Evolutionary conservation across 1,139 yeast species (phyloP).

Genomic region (Candida pseudoviswanathii): DNA sequence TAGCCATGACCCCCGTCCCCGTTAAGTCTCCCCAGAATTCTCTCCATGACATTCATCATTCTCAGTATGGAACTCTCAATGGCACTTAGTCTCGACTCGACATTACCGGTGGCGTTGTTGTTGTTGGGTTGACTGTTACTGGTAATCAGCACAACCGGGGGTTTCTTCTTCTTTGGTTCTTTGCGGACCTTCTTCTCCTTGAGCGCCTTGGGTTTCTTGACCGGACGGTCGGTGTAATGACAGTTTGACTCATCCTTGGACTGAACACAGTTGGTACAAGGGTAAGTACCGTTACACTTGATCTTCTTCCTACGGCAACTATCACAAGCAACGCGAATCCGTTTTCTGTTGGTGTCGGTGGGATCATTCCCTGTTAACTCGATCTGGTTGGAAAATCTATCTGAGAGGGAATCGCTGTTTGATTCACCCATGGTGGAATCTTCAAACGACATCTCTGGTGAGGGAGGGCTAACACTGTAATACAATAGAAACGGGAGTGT

Average conservation of each 20-base stretch:
- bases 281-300: constrained; percentile 51
- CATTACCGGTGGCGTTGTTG: not conserved
- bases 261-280: constrained; percentile 46
- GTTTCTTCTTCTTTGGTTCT: not conserved
- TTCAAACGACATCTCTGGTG: not conserved
- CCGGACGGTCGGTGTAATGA: constrained; percentile 29
- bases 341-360: constrained; percentile 15
- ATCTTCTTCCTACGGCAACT: constrained; percentile 51
- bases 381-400: not conserved
- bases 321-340: constrained; percentile 57
- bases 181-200: not conserved
- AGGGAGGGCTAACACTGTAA: too few relatives aligned
- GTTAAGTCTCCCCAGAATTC: not conserved
- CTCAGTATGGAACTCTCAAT: constrained; percentile 10
- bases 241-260: constrained; percentile 25
- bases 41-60: constrained; percentile 13
- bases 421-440: not conserved
- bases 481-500: too few relatives aligned
- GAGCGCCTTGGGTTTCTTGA: constrained; percentile 16
- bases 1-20: not conserved
- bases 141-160: not conserved
- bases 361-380: constrained; percentile 12
- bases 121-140: not conserved
- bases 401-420: not conserved
- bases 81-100: constrained; percentile 2